Percentiles rank a stretch among this genome's conserved stretches.
phyloP scores from a whole-genome alignment of 805 yeast species.

The Candida vartiovaarae region DNA sequence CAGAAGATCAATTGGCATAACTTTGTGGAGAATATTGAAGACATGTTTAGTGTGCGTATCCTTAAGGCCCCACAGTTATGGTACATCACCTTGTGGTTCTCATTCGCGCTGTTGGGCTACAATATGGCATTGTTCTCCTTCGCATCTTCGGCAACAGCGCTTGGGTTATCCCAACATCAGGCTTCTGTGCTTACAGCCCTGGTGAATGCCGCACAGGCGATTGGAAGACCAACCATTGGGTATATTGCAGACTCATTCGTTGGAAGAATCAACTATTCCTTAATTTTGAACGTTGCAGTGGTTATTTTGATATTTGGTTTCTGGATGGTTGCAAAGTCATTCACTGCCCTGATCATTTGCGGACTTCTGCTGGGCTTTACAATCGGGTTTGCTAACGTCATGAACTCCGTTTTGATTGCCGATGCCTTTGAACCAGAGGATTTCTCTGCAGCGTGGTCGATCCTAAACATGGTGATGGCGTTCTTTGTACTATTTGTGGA shows the following conservation, averaged over 20 bases:
- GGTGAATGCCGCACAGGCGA: slow-evolving; percentile 38
- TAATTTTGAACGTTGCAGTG: slow-evolving; percentile 28
- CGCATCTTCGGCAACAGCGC: slow-evolving; percentile 38
- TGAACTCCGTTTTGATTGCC: slow-evolving; percentile 35
- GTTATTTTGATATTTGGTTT: slow-evolving; percentile 34
- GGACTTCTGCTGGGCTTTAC: slow-evolving; percentile 36
- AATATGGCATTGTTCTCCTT: slow-evolving; percentile 38
- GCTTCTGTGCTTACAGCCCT: slow-evolving; percentile 41
- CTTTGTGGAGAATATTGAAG: slow-evolving; percentile 16
- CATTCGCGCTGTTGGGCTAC: slow-evolving; percentile 33
- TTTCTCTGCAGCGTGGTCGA: slow-evolving; percentile 35
- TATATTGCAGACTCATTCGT: slow-evolving; percentile 32
- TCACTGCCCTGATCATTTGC: slow-evolving; percentile 32
- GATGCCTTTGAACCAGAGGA: slow-evolving; percentile 31
- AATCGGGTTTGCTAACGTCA: slow-evolving; percentile 39
- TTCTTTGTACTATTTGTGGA: slow-evolving; percentile 41
- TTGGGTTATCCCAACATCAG: slow-evolving; percentile 39
- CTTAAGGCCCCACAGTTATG: slow-evolving; percentile 25
- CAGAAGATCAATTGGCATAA: slow-evolving; percentile 4
- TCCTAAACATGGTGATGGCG: slow-evolving; percentile 27
- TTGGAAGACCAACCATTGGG: slow-evolving; percentile 47
- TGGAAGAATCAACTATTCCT: slow-evolving; percentile 41
- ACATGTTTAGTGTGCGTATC: slow-evolving; percentile 29
- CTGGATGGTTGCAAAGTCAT: slow-evolving; percentile 40
- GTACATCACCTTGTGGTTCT: slow-evolving; percentile 31